A percentile compares a stretch with the other conserved stretches of the same genome.
Conservation (phyloP, 2,329 filamentous ascomycete genomes). For the Chaetomiaceae sp. region DNA sequence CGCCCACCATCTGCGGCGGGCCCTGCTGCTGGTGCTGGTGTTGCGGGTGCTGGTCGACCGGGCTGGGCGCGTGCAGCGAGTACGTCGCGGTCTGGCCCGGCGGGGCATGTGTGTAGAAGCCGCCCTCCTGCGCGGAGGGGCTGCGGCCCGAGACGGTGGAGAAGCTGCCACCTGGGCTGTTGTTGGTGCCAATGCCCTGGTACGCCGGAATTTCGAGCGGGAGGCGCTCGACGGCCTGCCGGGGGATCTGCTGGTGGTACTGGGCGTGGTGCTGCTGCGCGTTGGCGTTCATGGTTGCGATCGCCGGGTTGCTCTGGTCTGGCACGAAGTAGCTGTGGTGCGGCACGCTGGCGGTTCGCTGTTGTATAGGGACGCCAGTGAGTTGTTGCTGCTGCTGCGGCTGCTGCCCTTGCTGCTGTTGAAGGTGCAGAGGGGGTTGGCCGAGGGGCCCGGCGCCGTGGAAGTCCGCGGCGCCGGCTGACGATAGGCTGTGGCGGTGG, state of each 20-base stretch:
- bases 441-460: conserved; percentile 31
- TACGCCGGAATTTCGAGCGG: conserved; percentile 45
- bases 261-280: conserved; percentile 29
- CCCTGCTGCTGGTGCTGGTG: too few relatives aligned
- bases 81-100: conserved; percentile 42
- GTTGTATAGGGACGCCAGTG: conserved; percentile 41
- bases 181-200: conserved; percentile 39
- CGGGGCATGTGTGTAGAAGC: conserved; percentile 51
- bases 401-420: conserved; percentile 28
- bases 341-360: conserved; percentile 43
- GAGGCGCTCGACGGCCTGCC: conserved; percentile 41
- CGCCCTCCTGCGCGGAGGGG: conserved; percentile 46
- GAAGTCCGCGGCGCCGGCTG: conserved; percentile 39
- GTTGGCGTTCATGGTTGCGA: conserved; percentile 55
- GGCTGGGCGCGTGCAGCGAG: conserved; percentile 41
- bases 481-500: conserved; percentile 44
- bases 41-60: conserved; percentile 41
- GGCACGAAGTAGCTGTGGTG: conserved; percentile 50
- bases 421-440: conserved; percentile 25
- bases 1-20: conserved; percentile 27
- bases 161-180: conserved; percentile 53
- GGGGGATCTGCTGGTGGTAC: conserved; percentile 47
- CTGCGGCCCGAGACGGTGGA: conserved; percentile 50
- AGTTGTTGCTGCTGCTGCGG: conserved; percentile 31
- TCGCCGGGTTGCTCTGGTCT: conserved; percentile 55